phyloP scores from a whole-genome alignment of 2,329 filamentous ascomycete species.

The Bretziella fagacearum region DNA sequence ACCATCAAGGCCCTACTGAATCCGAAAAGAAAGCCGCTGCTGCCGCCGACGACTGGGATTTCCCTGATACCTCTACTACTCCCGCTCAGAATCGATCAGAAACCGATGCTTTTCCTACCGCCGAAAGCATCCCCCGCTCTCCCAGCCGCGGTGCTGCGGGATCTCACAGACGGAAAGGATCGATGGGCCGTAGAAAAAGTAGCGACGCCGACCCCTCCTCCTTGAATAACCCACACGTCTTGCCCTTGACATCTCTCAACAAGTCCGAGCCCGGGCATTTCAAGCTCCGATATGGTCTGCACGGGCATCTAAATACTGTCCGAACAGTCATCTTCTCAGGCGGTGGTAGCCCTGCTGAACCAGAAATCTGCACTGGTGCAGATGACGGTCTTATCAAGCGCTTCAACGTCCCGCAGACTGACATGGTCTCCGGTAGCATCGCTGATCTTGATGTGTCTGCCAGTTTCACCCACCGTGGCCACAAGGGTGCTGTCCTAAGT shows the following conservation, averaged over 20 bases:
- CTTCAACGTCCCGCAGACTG: constrained; percentile 84
- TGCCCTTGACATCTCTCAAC: not conserved
- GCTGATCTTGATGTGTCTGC: constrained; percentile 78
- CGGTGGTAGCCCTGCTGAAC: constrained; percentile 84
- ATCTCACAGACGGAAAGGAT: constrained; percentile 65
- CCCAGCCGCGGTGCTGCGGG: constrained; percentile 43
- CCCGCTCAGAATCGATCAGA: constrained; percentile 47
- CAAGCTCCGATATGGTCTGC: constrained; percentile 79
- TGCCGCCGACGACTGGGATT: constrained; percentile 75
- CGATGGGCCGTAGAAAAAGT: constrained; percentile 53
- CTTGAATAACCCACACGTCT: constrained; percentile 29
- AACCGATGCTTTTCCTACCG: constrained; percentile 71
- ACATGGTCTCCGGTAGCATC: constrained; percentile 30
- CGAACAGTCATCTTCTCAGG: constrained; percentile 93
- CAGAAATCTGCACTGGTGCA: constrained; percentile 88
- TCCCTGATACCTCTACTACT: constrained; percentile 61
- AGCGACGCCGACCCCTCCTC: constrained; percentile 48
- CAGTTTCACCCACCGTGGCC: constrained; percentile 89
- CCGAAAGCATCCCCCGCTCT: constrained; percentile 66
- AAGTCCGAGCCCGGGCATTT: constrained; percentile 62
- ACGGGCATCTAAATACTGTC: constrained; percentile 86
- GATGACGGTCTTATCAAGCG: constrained; percentile 94
- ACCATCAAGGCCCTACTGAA: not conserved
- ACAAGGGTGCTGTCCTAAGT: constrained; percentile 76
- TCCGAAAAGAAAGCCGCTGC: constrained; percentile 23